phyloP scores from a whole-genome alignment of 306 rosid species.

The Coriaria nepalensis region DNA sequence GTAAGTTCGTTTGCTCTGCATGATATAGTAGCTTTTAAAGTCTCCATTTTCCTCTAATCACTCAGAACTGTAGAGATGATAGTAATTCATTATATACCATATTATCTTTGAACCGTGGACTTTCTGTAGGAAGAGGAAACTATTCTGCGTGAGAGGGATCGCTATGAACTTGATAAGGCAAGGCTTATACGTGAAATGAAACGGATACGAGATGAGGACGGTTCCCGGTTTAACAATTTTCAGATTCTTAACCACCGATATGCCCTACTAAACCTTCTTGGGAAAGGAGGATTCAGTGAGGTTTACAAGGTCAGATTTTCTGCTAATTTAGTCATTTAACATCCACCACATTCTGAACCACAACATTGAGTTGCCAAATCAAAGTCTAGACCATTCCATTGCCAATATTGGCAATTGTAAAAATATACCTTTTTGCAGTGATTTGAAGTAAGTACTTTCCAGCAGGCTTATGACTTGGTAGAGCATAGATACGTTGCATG shows the following conservation, averaged over 20 bases:
- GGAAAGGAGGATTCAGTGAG: conserved; percentile 99
- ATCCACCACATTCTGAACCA: conserved; percentile 1
- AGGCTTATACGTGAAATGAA: conserved; percentile 98
- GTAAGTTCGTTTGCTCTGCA: conserved; percentile 28
- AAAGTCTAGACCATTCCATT: conserved; percentile 28
- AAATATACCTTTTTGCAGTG: conserved; percentile 82
- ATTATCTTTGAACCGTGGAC: conserved; percentile 7
- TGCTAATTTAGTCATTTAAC: neutral
- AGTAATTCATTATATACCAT: neutral
- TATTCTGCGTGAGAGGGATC: conserved; percentile 83
- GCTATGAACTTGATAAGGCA: conserved; percentile 86
- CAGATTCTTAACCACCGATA: conserved; percentile 85
- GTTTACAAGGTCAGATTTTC: conserved; percentile 85
- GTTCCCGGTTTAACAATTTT: conserved; percentile 97
- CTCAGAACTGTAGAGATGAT: neutral
- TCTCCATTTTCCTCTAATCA: neutral
- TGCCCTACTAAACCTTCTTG: conserved; percentile 95
- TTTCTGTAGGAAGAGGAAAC: conserved; percentile 70
- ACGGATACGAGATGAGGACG: conserved; percentile 98
- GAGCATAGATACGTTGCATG: conserved; percentile 98
- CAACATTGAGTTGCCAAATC: conserved; percentile 16
- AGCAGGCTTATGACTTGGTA: conserved; percentile 98
- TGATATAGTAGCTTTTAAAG: neutral
- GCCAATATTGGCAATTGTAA: conserved; percentile 83
- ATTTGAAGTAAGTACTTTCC: conserved; percentile 98